These are phyloP conservation scores for Eucommia ulmoides DNA, from an alignment of 257 asterid genomes.

Conservation along the genomic window DNA sequence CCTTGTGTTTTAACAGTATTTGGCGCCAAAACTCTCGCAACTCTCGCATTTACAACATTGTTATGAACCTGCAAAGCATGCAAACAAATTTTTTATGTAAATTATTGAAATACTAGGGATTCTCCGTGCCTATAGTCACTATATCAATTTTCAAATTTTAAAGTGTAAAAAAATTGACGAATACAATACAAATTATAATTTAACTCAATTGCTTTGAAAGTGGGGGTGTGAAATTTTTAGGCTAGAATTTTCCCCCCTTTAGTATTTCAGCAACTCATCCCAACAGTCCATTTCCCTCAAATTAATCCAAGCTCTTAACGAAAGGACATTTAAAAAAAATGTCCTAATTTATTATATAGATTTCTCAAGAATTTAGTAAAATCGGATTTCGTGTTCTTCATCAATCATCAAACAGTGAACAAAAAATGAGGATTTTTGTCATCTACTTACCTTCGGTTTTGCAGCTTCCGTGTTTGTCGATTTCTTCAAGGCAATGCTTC, in stretches of 20 bases:
- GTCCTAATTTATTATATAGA: too few species aligned
- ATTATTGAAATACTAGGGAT: not conserved
- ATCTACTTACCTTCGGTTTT: conserved; percentile 16
- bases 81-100: conserved; percentile 5
- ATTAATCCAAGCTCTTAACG: too few species aligned
- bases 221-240: too few species aligned
- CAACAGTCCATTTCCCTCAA: too few species aligned
- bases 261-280: too few species aligned
- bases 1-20: conserved; percentile 2
- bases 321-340: too few species aligned
- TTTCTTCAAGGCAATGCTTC: not conserved
- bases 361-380: too few species aligned
- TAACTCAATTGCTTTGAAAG: too few species aligned
- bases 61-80: conserved; percentile 9
- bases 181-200: too few species aligned
- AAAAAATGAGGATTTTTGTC: not conserved
- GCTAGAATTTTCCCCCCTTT: too few species aligned
- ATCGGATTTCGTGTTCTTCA: not conserved
- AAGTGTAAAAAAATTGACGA: too few species aligned
- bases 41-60: conserved; percentile 5
- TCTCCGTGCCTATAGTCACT: not conserved
- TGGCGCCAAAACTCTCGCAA: conserved; percentile 15
- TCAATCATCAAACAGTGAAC: not conserved
- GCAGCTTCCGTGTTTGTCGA: conserved; percentile 7
- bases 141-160: too few species aligned